Evolutionary conservation across 2,329 filamentous ascomycete species (phyloP).

Genomic region (Cytospora piceae): DNA sequence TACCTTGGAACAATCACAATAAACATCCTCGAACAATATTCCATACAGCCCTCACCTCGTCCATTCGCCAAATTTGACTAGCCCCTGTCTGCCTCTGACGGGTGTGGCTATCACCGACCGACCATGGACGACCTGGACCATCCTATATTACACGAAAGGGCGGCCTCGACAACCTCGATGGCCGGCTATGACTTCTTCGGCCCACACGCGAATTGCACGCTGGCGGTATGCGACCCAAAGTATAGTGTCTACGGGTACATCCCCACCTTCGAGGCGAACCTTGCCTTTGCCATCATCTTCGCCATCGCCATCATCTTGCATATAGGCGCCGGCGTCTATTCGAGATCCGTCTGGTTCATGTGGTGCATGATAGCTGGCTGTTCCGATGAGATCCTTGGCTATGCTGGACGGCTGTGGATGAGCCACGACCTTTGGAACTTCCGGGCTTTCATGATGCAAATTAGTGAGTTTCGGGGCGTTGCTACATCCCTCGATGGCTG

Average conservation of each 20-base stretch:
- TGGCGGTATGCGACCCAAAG: conserved; percentile 50
- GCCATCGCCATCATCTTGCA: conserved; percentile 53
- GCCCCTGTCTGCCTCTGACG: neutral
- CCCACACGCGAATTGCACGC: conserved; percentile 53
- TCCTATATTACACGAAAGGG: neutral
- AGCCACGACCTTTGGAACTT: conserved; percentile 62
- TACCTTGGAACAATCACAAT: neutral
- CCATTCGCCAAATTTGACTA: neutral
- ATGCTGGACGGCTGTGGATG: conserved; percentile 61
- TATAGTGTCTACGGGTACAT: conserved; percentile 52
- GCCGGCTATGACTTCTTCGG: conserved; percentile 42
- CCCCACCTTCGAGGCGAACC: conserved; percentile 48
- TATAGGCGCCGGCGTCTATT: conserved; percentile 48
- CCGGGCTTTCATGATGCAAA: conserved; percentile 67
- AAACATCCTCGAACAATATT: neutral
- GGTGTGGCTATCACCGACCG: neutral
- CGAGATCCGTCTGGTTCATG: conserved; percentile 54
- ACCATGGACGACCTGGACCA: conserved; percentile 15
- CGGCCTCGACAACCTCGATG: neutral
- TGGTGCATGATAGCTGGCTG: conserved; percentile 59
- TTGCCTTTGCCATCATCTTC: conserved; percentile 48
- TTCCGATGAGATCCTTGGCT: conserved; percentile 63
- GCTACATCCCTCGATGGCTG: neutral
- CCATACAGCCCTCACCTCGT: neutral
- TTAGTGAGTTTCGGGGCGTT: conserved; percentile 46